These are phyloP conservation scores for Plasmodium billcollinsi DNA, from an alignment of 169 alveolate genomes.

Conservation along the genomic window DNA sequence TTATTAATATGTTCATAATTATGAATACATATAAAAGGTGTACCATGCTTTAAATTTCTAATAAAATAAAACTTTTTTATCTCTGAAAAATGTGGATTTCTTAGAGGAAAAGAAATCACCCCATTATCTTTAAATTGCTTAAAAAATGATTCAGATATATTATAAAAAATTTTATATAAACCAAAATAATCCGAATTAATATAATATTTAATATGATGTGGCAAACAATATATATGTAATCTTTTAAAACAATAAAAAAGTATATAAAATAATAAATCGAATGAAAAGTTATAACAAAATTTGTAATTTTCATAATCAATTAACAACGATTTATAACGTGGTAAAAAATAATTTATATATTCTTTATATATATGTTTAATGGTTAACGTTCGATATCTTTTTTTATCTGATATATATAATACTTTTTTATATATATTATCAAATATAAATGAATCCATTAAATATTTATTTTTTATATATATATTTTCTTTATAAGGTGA, in stretches of 20 bases:
- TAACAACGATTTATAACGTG: slow-evolving; percentile 12
- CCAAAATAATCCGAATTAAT: slow-evolving; percentile 34
- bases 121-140: slow-evolving; percentile 16
- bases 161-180: slow-evolving; percentile 35
- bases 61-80: slow-evolving; percentile 32
- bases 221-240: slow-evolving; percentile 47
- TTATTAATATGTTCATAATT: slow-evolving; percentile 16
- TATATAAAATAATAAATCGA: slow-evolving; percentile 38
- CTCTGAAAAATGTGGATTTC: slow-evolving; percentile 25
- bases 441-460: slow-evolving; percentile 56
- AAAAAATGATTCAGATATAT: slow-evolving; percentile 25
- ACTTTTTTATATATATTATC: slow-evolving; percentile 21
- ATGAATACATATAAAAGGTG: slow-evolving; percentile 50
- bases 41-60: slow-evolving; percentile 27
- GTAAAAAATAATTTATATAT: slow-evolving; percentile 33
- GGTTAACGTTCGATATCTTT: slow-evolving; percentile 27
- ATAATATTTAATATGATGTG: slow-evolving; percentile 32
- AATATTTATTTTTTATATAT: slow-evolving; percentile 13
- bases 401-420: slow-evolving; percentile 19
- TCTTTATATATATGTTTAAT: slow-evolving; percentile 39
- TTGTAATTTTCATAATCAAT: slow-evolving; percentile 15
- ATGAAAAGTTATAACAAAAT: slow-evolving; percentile 28
- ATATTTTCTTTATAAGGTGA: background rate
- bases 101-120: slow-evolving; percentile 23
- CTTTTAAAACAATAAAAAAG: slow-evolving; percentile 42